These are phyloP conservation scores for Blepharisma stoltei DNA, from an alignment of 73 alveolate genomes.

Conservation along the genomic window DNA sequence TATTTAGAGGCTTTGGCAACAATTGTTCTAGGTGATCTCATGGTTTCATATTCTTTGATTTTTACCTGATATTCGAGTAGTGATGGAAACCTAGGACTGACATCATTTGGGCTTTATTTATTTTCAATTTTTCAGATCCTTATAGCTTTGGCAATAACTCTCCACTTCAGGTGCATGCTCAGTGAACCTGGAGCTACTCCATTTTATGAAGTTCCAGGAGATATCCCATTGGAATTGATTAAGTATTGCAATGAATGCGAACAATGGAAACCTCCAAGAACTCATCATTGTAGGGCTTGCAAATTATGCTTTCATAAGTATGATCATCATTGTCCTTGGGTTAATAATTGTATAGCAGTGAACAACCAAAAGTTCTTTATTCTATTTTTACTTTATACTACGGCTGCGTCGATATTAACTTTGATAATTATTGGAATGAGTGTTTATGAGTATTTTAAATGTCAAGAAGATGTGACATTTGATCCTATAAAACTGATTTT, in stretches of 20 bases:
- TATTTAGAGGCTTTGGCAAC: too few relatives aligned
- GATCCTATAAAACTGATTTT: too few relatives aligned
- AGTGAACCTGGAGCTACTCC: constrained; percentile 30
- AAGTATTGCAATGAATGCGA: constrained; percentile 16
- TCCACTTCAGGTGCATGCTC: not conserved
- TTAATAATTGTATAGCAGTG: constrained; percentile 75
- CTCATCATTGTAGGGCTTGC: constrained; percentile 70
- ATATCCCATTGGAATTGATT: not conserved
- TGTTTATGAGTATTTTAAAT: too few relatives aligned
- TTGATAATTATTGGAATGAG: too few relatives aligned
- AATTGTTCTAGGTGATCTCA: too few relatives aligned
- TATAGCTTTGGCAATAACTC: not conserved
- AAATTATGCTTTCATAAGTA: constrained; percentile 58
- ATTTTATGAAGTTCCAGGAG: not conserved
- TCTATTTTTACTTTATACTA: constrained; percentile 23
- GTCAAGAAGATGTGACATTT: too few relatives aligned
- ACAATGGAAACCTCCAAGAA: constrained; percentile 50
- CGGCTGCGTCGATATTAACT: too few relatives aligned
- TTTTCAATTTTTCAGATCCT: not conserved
- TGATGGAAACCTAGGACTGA: not conserved
- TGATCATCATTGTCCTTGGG: constrained; percentile 83
- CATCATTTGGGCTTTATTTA: not conserved
- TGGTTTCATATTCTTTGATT: too few relatives aligned
- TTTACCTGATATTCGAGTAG: too few relatives aligned
- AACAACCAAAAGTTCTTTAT: constrained; percentile 54